These are phyloP conservation scores for Cercospora nicotianae DNA, from an alignment of 2,329 filamentous ascomycete genomes.

Conservation along the genomic window DNA sequence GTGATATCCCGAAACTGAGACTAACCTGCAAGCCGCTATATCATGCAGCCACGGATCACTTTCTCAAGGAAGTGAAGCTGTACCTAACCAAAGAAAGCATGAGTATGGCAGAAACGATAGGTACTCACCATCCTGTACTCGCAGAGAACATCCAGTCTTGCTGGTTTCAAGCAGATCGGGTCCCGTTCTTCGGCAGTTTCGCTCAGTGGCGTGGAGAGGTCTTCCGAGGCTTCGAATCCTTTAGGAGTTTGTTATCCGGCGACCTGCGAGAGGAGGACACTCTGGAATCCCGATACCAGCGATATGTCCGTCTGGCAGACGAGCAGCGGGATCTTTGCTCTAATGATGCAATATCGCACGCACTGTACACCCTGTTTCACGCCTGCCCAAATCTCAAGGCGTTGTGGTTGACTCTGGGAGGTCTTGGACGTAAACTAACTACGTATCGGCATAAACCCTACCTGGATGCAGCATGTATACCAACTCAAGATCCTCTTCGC, in stretches of 20 bases:
- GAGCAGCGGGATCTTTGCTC: background rate
- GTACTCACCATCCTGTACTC: background rate
- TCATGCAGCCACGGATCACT: background rate
- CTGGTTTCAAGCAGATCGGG: background rate
- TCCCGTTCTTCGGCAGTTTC: background rate
- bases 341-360: background rate
- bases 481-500: background rate
- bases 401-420: background rate
- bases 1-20: background rate
- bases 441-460: background rate
- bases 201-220: background rate
- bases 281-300: background rate
- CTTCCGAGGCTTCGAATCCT: background rate
- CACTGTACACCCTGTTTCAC: background rate
- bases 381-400: background rate
- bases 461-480: background rate
- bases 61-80: conserved; percentile 2
- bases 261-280: background rate
- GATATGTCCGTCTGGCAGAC: background rate
- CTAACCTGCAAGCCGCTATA: background rate
- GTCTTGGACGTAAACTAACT: background rate
- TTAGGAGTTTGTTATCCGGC: background rate
- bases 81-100: background rate
- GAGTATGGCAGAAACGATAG: background rate
- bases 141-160: background rate